A percentile compares a stretch with the other conserved stretches of the same genome.
Evolutionary conservation across 202 grass and related monocot genomes (phyloP).

Genomic region (Saccharum hybrid): DNA sequence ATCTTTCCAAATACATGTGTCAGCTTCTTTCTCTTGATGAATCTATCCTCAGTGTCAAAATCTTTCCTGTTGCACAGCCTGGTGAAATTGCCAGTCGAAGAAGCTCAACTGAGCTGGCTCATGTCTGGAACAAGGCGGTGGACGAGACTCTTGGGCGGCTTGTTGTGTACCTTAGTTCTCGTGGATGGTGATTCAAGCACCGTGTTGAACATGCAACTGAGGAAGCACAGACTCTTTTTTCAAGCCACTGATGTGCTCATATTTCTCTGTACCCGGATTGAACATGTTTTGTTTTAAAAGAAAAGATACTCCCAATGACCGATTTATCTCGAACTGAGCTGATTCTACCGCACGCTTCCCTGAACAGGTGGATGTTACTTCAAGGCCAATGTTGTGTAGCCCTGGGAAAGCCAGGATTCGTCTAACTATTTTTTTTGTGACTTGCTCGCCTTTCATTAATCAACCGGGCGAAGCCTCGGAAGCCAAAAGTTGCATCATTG

Average conservation of each 20-base stretch:
- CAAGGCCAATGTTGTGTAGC: not conserved
- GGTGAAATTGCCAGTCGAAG: constrained; percentile 15
- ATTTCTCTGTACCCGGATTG: constrained; percentile 24
- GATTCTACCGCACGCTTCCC: not conserved
- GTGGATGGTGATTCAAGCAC: constrained; percentile 55
- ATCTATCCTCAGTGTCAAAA: not conserved
- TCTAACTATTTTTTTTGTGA: too few relatives aligned
- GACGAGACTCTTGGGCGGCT: constrained; percentile 58
- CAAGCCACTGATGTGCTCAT: not conserved
- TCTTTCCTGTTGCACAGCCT: constrained; percentile 38
- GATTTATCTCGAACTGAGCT: not conserved
- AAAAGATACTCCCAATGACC: not conserved
- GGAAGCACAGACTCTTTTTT: not conserved
- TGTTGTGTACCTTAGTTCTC: constrained; percentile 64
- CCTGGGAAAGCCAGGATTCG: not conserved
- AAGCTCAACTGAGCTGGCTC: constrained; percentile 47
- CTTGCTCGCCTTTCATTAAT: too few relatives aligned
- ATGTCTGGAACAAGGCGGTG: constrained; percentile 62
- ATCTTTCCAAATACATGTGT: not conserved
- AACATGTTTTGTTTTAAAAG: constrained; percentile 36
- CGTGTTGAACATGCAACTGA: constrained; percentile 2
- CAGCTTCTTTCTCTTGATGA: not conserved
- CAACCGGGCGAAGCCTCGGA: too few relatives aligned
- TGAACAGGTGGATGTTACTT: not conserved
- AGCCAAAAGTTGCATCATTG: too few relatives aligned